Conservation (phyloP, 2,329 filamentous ascomycete genomes). For the Clarireedia hainanense region DNA sequence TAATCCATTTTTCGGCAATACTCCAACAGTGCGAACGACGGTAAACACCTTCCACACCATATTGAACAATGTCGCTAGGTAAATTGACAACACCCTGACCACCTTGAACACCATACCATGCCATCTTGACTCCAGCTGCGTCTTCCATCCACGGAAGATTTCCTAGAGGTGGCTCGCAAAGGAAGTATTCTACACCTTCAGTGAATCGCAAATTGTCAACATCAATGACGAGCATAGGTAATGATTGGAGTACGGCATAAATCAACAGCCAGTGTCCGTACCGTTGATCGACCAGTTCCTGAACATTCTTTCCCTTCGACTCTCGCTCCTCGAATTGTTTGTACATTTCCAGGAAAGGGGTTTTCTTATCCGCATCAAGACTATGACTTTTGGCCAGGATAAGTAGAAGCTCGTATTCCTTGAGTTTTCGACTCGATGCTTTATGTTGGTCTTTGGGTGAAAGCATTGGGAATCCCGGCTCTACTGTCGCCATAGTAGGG, state of each 20-base stretch:
- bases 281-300: slow-evolving; percentile 63
- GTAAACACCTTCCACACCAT: slow-evolving; percentile 61
- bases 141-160: slow-evolving; percentile 68
- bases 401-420: slow-evolving; percentile 68
- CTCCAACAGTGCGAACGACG: slow-evolving; percentile 63
- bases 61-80: slow-evolving; percentile 51
- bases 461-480: slow-evolving; percentile 54
- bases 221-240: slow-evolving; percentile 72
- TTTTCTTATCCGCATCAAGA: slow-evolving; percentile 53
- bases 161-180: slow-evolving; percentile 67
- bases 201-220: slow-evolving; percentile 61
- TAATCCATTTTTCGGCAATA: slow-evolving; percentile 51
- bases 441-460: slow-evolving; percentile 69
- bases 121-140: slow-evolving; percentile 48
- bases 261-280: slow-evolving; percentile 77
- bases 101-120: slow-evolving; percentile 70
- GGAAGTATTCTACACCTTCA: slow-evolving; percentile 72
- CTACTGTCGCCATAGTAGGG: slow-evolving; percentile 59
- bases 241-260: slow-evolving; percentile 67
- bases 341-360: slow-evolving; percentile 62
- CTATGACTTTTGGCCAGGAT: slow-evolving; percentile 80
- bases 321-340: slow-evolving; percentile 64
- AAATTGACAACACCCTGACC: slow-evolving; percentile 52
- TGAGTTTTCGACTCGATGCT: slow-evolving; percentile 62
- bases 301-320: slow-evolving; percentile 52